Base-by-base conservation (phyloP, 371 early-diverging fungal genomes). In the Mortierella sp. region DNA sequence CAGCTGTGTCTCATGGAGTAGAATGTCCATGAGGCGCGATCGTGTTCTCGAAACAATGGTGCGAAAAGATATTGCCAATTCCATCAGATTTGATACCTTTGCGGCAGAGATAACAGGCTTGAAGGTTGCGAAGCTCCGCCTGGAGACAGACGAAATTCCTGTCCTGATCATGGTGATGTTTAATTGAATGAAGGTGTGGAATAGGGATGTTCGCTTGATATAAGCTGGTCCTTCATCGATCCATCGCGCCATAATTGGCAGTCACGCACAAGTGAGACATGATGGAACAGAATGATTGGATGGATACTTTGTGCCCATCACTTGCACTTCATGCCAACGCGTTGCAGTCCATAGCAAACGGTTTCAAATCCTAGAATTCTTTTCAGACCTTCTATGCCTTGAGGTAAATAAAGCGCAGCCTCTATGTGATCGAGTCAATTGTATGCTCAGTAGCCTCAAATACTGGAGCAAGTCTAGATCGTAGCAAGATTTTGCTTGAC, bases 111-210 rank as follows among this genome's bases (percentile, higher is more conserved):
- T 73, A 52, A 77, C 85, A 47, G 88, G 88, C 64, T 87, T 80
- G 54, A 78, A 79, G 22, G 89, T 88, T 3, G 87, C 75, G 59
- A 83, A 89, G 30, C 85, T 74, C 57, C 88, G 77, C 63, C 83
- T 86, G 45, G 77, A 71, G 70, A 85, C 49, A 22, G 80, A 43
- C 52, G 85, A 70, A 26, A 89, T 67, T 54, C 69, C 62, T 43
- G 66, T 69, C 76, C 73, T 75, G 76, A 81, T 22, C 81, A 81
- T 75, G 63, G 58, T n/a, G 66, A 35, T n/a, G 64, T 18, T 37
- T 30, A 49, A 32, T 32, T 45, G 39, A 45, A 51, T 51, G 28
- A 55, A 26, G 65, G 2, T 39, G 51, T 51, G 26, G 24, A 30
- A 54, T 59, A 43, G 12, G 65, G 24, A 54, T 28, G 43, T 28